Base-by-base conservation (phyloP, 148 eudicot species). In the Vaccinium vitisidaea region DNA sequence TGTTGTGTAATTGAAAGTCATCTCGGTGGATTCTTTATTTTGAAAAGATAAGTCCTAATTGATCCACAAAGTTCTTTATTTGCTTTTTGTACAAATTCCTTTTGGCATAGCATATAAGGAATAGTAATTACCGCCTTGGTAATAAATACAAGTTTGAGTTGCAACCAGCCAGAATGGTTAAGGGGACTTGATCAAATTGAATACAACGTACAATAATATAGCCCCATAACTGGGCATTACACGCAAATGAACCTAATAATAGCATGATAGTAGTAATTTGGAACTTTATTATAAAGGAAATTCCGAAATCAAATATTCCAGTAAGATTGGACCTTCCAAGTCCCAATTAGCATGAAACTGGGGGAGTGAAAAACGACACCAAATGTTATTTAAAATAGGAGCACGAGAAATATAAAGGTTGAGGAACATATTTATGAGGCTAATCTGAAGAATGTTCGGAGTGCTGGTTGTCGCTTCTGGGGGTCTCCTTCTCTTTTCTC, bases 401-500 rank as follows among this genome's bases (percentile, higher is more conserved):
- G 39, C 77, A 1, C 1, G 39, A 32, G 77, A n/a, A 32, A 73
- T 7, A 73, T 36, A 73, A 32, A 71, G 46, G 46, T 18, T 30
- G 46, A 10, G 71, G 13, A 65, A 65, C 32, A 30, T 27, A 0
- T 8, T 9, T 46, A 46, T 1, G 56, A 76, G 52, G 52, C 49
- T 75, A 75, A 10, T 19, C 56, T 23, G 53, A 69, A 1, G 56
- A 49, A 84, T 77, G 81, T 1, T 88, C 87, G 19, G 87, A 58
- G 77, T 86, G 86, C 19, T 70, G 73, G 32, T 86, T 55, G 61
- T 76, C 79, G 36, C 86, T 86, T 23, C 71, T 80, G 77, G 89
- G 83, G 58, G 49, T 65, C 65, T 86, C 84, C 79, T 84, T 50
- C 87, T 90, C 85, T 84, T 89, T 70, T 63, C 82, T 76, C 23